Evolutionary conservation across 108 stramenopile genomes (phyloP).

Genomic region (Cyclotella sp.): DNA sequence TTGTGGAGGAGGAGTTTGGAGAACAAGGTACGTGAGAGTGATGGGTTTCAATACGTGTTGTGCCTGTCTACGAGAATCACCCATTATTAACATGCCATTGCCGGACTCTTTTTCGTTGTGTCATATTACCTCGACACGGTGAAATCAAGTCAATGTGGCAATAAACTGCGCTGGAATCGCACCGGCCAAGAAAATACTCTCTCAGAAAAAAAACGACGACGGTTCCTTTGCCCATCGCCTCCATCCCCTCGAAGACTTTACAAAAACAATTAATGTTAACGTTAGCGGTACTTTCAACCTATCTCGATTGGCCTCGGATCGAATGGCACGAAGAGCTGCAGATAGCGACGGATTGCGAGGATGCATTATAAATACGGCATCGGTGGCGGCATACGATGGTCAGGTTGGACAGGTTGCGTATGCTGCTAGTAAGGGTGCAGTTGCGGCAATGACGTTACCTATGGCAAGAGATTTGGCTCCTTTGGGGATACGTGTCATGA

Average conservation of each 20-base stretch:
- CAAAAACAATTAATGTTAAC: conserved; percentile 82
- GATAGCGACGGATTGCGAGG: conserved; percentile 78
- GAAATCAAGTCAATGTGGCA: conserved; percentile 72
- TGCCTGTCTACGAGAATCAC: not conserved
- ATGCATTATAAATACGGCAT: conserved; percentile 94
- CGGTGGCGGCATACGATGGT: conserved; percentile 95
- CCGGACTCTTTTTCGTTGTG: not conserved
- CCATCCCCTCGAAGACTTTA: conserved; percentile 67
- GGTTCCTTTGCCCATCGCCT: conserved; percentile 51
- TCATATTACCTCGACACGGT: not conserved
- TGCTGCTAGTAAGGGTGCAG: conserved; percentile 90
- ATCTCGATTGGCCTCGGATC: conserved; percentile 84
- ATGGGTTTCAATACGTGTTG: not conserved
- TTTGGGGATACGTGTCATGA: conserved; percentile 86
- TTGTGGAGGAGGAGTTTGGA: conserved; percentile 72
- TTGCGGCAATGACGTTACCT: conserved; percentile 90
- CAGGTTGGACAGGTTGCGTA: conserved; percentile 95
- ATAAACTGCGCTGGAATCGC: conserved; percentile 96
- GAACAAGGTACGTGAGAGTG: conserved; percentile 41
- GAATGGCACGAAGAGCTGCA: conserved; percentile 70
- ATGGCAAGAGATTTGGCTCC: conserved; percentile 91
- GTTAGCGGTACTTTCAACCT: conserved; percentile 96
- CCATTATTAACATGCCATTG: not conserved
- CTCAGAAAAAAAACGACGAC: conserved; percentile 61
- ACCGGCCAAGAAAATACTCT: conserved; percentile 73